Conservation (phyloP, 2,329 filamentous ascomycete species). For the Fusarium sarcochroum region DNA sequence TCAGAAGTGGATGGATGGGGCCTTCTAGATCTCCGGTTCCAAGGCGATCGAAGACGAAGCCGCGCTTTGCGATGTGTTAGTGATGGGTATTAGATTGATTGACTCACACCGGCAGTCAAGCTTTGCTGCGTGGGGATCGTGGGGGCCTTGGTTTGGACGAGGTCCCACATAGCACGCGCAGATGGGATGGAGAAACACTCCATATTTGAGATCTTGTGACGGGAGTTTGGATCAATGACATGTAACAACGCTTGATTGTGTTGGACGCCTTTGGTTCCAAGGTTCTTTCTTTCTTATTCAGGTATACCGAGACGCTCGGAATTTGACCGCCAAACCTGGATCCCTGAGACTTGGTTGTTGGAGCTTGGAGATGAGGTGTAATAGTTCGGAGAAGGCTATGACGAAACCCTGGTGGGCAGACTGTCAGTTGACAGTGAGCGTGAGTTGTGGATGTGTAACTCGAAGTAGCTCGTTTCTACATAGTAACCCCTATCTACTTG, state of each 20-base stretch:
- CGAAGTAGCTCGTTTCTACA: too few relatives aligned
- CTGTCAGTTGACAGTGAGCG: background rate
- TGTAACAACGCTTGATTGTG: slow-evolving; percentile 1
- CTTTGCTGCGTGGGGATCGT: slow-evolving; percentile 43
- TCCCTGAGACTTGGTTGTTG: background rate
- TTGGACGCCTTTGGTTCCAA: background rate
- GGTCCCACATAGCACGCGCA: slow-evolving; percentile 35
- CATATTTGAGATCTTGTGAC: slow-evolving; percentile 36
- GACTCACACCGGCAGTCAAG: slow-evolving; percentile 41
- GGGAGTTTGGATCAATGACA: slow-evolving; percentile 17
- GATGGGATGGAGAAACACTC: slow-evolving; percentile 25
- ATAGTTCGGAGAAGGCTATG: background rate
- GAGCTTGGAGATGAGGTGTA: background rate
- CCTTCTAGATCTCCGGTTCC: slow-evolving; percentile 26
- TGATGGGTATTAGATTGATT: slow-evolving; percentile 14
- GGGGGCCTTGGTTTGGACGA: slow-evolving; percentile 29
- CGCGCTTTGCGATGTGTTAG: slow-evolving; percentile 35
- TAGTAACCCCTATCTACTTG: too few relatives aligned
- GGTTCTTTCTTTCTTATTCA: background rate
- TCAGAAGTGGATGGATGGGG: slow-evolving; percentile 24
- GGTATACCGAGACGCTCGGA: background rate
- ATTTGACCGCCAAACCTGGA: background rate
- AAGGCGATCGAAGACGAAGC: slow-evolving; percentile 28
- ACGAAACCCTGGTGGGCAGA: background rate
- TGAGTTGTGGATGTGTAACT: background rate